These are phyloP conservation scores for Clonostachys sp. DNA, from an alignment of 2,329 filamentous ascomycete genomes.

Conservation along the genomic window DNA sequence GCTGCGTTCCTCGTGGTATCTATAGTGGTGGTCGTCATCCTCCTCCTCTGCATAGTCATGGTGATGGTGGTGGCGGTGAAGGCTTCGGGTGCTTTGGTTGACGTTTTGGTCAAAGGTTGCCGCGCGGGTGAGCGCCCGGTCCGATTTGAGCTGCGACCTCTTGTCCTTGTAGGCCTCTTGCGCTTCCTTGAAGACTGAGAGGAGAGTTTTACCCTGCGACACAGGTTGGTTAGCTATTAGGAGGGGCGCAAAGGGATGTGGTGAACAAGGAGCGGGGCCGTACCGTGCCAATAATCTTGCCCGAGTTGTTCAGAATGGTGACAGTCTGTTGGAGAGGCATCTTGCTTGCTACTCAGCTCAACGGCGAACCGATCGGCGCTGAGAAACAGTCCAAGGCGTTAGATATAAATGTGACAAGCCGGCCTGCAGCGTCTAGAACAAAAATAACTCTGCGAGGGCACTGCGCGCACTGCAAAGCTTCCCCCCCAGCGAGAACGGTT, in stretches of 20 bases:
- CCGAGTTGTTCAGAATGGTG: constrained; percentile 76
- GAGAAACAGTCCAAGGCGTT: background rate
- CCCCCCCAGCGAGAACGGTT: too few relatives aligned
- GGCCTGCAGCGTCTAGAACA: background rate
- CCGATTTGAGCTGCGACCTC: constrained; percentile 74
- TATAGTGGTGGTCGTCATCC: constrained; percentile 25
- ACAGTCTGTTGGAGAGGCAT: constrained; percentile 55
- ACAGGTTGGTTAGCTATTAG: background rate
- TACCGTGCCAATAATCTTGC: constrained; percentile 78
- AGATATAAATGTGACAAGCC: background rate
- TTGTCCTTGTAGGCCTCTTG: constrained; percentile 83
- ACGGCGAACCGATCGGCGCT: background rate
- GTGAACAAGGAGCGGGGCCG: constrained; percentile 19
- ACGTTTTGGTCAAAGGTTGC: constrained; percentile 44
- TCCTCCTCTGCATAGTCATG: constrained; percentile 24
- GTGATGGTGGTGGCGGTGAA: constrained; percentile 8
- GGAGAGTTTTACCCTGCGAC: constrained; percentile 76
- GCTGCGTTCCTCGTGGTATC: constrained; percentile 21
- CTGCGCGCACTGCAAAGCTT: background rate
- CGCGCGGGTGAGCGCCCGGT: constrained; percentile 54
- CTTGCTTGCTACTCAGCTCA: constrained; percentile 11
- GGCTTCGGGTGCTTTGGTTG: constrained; percentile 4
- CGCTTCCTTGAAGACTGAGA: constrained; percentile 89
- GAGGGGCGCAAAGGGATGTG: background rate
- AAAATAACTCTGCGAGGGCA: background rate